Evolutionary conservation across 2,329 filamentous ascomycete species (phyloP), one percentile per base, ranked within the genome.

Genomic region (Pseudogymnoascus sp.): DNA sequence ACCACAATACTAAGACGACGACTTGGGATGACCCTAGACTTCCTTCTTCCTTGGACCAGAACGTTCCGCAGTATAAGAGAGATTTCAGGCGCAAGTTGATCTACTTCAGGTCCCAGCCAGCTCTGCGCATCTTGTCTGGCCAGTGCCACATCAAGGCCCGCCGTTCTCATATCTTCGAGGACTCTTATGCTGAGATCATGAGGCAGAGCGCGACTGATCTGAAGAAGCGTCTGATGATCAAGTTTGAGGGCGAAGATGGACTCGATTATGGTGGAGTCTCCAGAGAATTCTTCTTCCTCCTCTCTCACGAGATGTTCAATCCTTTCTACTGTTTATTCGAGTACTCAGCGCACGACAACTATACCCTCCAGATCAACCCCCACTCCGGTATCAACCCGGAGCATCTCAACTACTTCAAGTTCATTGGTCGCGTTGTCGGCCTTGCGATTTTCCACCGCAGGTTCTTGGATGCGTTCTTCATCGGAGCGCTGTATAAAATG

Each of bases 251-350:
- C 58, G 94, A 99, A 78, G 94, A 99, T 71, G 94, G 94, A 76
- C 79, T 99, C 64, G 94, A 99, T 76, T 99, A 99, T 72, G 94
- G 94, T 74, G 94, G 94, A 81, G 83, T 99, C 61, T 99, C 94
- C 36, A 84, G 92, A 83, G 94, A 99, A 77, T 99, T 99, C 81
- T 99, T 99, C 82, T 99, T 99, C 85, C 81, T 99, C 40, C 84
- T 99, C 61, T 97, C 93, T 13, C 94, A 99, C 77, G 94, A 99
- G 79, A 99, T 99, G 94, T 99, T 99, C 80, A 99, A 99, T 75
- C 94, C 94, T 33, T 99, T 99, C 78, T 99, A 99, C 79, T 99
- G 94, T 74, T 82, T 99, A 60, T 99, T 99, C 80, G 94, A 99
- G 78, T 99, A 99, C 76, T 97, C 94, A 26, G 94, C 94, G 39